phyloP scores from a whole-genome alignment of 2,329 filamentous ascomycete genomes.

The Talaromyces rugulosus region DNA sequence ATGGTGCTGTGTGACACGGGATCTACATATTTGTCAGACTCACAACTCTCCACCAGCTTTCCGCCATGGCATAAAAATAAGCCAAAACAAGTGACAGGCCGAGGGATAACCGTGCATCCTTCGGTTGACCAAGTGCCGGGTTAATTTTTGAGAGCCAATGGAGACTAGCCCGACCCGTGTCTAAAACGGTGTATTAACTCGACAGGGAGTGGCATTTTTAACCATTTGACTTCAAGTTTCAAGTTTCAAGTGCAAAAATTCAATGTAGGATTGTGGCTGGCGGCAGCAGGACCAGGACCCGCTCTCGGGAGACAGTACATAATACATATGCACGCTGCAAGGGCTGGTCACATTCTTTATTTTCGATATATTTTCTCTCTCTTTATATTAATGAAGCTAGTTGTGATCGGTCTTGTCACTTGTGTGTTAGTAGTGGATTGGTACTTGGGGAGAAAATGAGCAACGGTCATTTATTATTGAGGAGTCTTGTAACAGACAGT shows the following conservation, averaged over 20 bases:
- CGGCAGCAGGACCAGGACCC: background rate
- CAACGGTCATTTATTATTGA: background rate
- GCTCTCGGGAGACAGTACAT: background rate
- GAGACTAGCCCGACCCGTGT: background rate
- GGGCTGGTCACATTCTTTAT: background rate
- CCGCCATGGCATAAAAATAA: background rate
- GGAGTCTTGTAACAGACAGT: background rate
- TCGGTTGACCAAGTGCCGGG: background rate
- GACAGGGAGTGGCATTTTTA: background rate
- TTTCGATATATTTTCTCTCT: background rate
- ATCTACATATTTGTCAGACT: background rate
- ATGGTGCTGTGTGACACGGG: background rate
- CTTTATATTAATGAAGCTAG: background rate
- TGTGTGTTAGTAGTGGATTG: no score
- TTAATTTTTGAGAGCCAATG: background rate
- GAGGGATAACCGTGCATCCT: background rate
- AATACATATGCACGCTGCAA: background rate
- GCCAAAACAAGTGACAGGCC: background rate
- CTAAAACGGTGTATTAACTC: background rate
- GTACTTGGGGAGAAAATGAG: no score
- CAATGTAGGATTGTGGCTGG: background rate
- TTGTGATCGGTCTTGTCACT: background rate
- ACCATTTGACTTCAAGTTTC: background rate
- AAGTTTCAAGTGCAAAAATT: background rate
- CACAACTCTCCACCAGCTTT: background rate